Evolutionary conservation across 75 land plant species (phyloP), one percentile per base, ranked within the genome.

Genomic region (Larix kaempferi): DNA sequence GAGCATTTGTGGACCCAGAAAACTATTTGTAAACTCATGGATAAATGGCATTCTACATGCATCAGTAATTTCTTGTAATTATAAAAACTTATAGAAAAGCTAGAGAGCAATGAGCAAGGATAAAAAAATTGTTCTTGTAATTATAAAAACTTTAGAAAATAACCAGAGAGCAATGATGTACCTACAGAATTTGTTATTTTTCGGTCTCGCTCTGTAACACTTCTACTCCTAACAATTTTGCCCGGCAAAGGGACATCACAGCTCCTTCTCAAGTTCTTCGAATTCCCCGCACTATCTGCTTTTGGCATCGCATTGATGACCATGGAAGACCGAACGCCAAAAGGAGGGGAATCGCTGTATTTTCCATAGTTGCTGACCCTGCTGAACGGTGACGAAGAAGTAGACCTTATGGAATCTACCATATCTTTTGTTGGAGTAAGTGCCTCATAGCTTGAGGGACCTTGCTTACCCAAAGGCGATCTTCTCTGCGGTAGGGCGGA

Each of bases 401-500:
- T 57, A 59, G 63, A 61, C 63, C 71, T 76, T 6, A 58, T 65
- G 21, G 49, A 33, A n/a, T 63, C 49, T 6, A 76, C 72, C 75
- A 74, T 52, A 54, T 74, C 75, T 26, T 74, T 74, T 19, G 75
- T 74, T 26, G 75, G 75, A 54, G 75, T 74, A 14, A 74, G 54
- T 26, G 54, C 57, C 57, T 74, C 57, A 55, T 74, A 72, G 44
- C 56, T 15, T 15, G 57, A 52, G 26, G 75, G 49, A 41, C 49
- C 75, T 52, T 74, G 75, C n/a, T 74, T 74, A 8, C 27, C 33
- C 26, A 54, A 6, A 23, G 75, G 75, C 2, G 75, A 74, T 56
- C 55, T 74, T 6, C 57, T 55, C n/a, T 54, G 35, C 6, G 73
- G 33, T 37, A 29, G 19, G 73, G 33, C 39, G 21, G 41, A 76